Conservation (phyloP, 768 basidiomycete genomes). For the Lactifluus pinguis region DNA sequence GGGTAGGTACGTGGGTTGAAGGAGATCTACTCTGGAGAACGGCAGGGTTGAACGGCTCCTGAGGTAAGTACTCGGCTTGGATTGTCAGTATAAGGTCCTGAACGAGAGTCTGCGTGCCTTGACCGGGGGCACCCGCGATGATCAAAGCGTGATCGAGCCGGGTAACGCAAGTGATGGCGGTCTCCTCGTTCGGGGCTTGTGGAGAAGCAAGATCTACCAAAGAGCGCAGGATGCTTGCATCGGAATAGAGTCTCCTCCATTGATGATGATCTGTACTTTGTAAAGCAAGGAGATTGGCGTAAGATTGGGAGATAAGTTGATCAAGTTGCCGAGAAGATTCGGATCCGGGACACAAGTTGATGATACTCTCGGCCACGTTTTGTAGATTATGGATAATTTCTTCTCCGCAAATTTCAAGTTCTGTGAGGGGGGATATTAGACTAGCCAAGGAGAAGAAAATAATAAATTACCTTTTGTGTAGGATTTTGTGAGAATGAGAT, state of each 20-base stretch:
- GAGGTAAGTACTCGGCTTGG: constrained; percentile 35
- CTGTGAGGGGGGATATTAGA: constrained; percentile 1
- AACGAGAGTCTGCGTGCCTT: constrained; percentile 50
- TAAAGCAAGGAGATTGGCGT: constrained; percentile 40
- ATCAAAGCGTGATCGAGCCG: constrained; percentile 75
- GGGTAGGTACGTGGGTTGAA: background rate
- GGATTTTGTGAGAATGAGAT: background rate
- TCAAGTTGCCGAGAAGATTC: constrained; percentile 26
- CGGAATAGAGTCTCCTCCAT: constrained; percentile 72
- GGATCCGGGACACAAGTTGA: background rate
- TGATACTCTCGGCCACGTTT: background rate
- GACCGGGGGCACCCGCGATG: constrained; percentile 68
- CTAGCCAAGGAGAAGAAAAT: constrained; percentile 23
- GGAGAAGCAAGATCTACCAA: constrained; percentile 30
- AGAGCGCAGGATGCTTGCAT: constrained; percentile 53
- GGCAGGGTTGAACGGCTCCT: background rate
- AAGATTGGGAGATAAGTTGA: constrained; percentile 37
- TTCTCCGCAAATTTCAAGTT: constrained; percentile 23
- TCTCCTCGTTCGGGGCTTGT: constrained; percentile 13
- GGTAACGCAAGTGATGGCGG: constrained; percentile 39
- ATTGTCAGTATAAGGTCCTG: constrained; percentile 50
- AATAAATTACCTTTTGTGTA: constrained; percentile 21
- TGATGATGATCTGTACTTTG: constrained; percentile 28
- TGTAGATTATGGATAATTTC: constrained; percentile 25
- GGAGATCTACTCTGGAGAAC: background rate